A percentile compares a stretch with the other conserved stretches of the same genome.
phyloP scores from a whole-genome alignment of 345 rosid genomes.

The Brassica cretica region DNA sequence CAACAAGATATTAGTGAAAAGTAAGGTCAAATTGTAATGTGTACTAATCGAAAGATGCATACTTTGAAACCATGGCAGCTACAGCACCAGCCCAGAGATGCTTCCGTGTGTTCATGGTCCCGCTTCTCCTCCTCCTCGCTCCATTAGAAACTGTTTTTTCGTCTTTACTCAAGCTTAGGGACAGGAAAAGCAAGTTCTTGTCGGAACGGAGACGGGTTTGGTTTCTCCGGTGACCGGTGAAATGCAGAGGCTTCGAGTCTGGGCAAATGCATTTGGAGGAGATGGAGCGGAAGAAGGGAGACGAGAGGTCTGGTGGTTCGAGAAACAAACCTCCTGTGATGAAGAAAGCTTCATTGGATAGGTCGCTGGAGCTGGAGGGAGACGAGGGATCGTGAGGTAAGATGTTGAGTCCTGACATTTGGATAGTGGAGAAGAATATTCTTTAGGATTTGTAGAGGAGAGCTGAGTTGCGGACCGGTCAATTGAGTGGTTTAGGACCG shows the following conservation, averaged over 20 bases:
- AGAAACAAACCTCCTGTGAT: slow-evolving; percentile 62
- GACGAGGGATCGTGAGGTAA: slow-evolving; percentile 36
- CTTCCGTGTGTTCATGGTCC: slow-evolving; percentile 68
- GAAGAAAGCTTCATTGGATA: slow-evolving; percentile 36
- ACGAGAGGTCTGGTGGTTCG: slow-evolving; percentile 43
- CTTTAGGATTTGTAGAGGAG: slow-evolving; percentile 3
- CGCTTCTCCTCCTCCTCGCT: slow-evolving; percentile 35
- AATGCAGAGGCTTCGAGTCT: slow-evolving; percentile 27
- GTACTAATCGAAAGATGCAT: neutral
- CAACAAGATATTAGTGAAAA: neutral
- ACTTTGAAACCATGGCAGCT: slow-evolving; percentile 94
- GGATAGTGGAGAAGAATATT: slow-evolving; percentile 23
- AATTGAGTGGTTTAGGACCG: slow-evolving; percentile 7
- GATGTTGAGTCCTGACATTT: slow-evolving; percentile 39
- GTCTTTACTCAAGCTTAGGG: slow-evolving; percentile 55
- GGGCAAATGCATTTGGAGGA: slow-evolving; percentile 34
- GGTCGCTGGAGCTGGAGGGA: slow-evolving; percentile 13
- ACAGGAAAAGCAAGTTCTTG: slow-evolving; percentile 39
- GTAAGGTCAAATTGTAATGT: neutral
- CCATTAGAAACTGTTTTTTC: slow-evolving; percentile 16
- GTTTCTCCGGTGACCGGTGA: slow-evolving; percentile 19
- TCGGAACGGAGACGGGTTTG: slow-evolving; percentile 17
- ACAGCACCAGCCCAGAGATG: slow-evolving; percentile 93
- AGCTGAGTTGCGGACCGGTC: neutral
- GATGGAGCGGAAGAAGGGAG: slow-evolving; percentile 49